A percentile compares a stretch with the other conserved stretches of the same genome.
Conservation (phyloP, 108 stramenopile genomes). For the Fistulifera pelliculosa region DNA sequence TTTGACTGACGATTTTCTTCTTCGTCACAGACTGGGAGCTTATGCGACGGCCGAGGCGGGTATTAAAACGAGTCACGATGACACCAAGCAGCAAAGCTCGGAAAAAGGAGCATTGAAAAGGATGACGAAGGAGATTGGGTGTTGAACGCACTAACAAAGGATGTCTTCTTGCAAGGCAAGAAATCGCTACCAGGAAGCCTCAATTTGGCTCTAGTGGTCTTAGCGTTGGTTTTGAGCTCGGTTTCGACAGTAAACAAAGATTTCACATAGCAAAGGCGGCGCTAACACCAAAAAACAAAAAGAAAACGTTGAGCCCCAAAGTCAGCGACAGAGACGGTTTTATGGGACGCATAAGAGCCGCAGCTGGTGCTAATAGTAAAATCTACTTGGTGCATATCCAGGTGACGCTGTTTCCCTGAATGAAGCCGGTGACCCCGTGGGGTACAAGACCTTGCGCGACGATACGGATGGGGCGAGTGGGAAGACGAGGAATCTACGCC, state of each 20-base stretch:
- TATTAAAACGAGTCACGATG: not conserved
- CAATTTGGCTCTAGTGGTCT: too few species aligned
- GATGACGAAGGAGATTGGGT: conserved; percentile 6
- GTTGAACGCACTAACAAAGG: conserved; percentile 4
- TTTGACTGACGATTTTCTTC: conserved; percentile 47
- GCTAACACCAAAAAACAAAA: not conserved
- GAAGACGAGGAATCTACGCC: conserved; percentile 17
- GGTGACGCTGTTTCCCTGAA: conserved; percentile 61
- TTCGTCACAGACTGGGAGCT: conserved; percentile 45
- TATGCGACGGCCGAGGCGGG: conserved; percentile 16
- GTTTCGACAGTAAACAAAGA: not conserved
- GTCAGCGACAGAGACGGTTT: conserved; percentile 46
- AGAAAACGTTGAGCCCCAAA: not conserved
- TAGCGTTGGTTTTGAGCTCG: not conserved
- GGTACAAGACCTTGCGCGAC: conserved; percentile 37
- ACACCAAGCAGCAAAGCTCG: not conserved
- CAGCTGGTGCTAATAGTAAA: conserved; percentile 40
- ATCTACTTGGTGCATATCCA: conserved; percentile 69
- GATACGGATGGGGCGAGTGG: conserved; percentile 78
- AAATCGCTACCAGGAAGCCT: not conserved
- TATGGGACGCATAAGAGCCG: conserved; percentile 54
- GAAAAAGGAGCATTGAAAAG: not conserved
- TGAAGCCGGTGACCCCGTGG: conserved; percentile 52
- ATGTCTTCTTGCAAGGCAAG: not conserved
- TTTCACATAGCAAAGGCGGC: not conserved